Percentiles rank a stretch among this genome's conserved stretches.
phyloP scores from a whole-genome alignment of 306 rosid species.

The Vigna trinervia region DNA sequence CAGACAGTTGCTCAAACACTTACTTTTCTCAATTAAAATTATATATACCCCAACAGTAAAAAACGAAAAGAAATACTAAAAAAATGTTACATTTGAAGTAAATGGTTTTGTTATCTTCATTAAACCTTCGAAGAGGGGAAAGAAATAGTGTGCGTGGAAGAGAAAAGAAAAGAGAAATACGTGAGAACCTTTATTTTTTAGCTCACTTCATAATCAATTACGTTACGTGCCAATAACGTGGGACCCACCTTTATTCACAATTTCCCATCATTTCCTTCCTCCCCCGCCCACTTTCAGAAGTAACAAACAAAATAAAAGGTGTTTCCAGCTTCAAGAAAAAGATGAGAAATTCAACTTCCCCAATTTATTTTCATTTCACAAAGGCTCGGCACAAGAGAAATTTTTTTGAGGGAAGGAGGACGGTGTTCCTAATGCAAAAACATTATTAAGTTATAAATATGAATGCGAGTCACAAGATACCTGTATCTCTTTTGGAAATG shows the following conservation, averaged over 20 bases:
- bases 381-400: not conserved
- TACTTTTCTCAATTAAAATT: conserved; percentile 25
- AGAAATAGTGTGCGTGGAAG: too few relatives aligned
- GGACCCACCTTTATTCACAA: too few relatives aligned
- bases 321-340: conserved; percentile 18
- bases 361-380: not conserved
- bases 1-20: conserved; percentile 26
- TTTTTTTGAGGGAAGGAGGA: not conserved
- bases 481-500: conserved; percentile 92
- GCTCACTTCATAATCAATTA: too few relatives aligned
- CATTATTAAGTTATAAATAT: conserved; percentile 4
- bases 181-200: too few relatives aligned
- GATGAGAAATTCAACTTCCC: not conserved
- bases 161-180: too few relatives aligned
- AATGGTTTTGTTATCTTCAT: not conserved
- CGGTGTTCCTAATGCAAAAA: conserved; percentile 4
- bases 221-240: too few relatives aligned
- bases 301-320: not conserved
- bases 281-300: too few relatives aligned
- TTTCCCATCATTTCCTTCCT: too few relatives aligned
- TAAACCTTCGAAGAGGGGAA: too few relatives aligned
- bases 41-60: not conserved
- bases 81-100: not conserved
- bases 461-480: conserved; percentile 46
- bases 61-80: not conserved